phyloP scores from a whole-genome alignment of 306 rosid genomes.

The Sophora flavescens region DNA sequence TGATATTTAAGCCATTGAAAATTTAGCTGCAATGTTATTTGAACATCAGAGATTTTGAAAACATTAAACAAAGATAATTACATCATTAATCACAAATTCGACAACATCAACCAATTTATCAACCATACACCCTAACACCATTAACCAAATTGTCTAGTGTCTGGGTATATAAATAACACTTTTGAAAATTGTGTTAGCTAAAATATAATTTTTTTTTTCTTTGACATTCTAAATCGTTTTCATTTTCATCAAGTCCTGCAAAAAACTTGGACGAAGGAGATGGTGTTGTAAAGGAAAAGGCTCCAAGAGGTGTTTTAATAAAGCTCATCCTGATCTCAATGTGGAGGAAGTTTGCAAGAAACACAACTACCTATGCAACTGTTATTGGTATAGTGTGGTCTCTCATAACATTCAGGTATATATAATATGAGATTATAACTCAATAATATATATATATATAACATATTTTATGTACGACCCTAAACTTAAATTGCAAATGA shows the following conservation, averaged over 20 bases:
- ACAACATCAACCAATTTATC: too few relatives aligned
- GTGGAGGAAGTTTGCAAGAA: slow-evolving; percentile 70
- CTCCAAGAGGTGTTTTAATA: slow-evolving; percentile 65
- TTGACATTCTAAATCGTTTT: neutral
- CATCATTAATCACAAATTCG: too few relatives aligned
- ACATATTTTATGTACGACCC: too few relatives aligned
- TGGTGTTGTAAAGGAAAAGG: slow-evolving; percentile 53
- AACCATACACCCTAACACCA: too few relatives aligned
- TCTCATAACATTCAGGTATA: slow-evolving; percentile 63
- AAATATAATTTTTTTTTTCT: neutral
- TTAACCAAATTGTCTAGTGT: too few relatives aligned
- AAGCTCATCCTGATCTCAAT: slow-evolving; percentile 64
- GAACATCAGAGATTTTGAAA: too few relatives aligned
- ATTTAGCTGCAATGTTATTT: neutral
- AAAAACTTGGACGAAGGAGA: slow-evolving; percentile 43
- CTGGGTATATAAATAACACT: too few relatives aligned
- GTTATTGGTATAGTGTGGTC: slow-evolving; percentile 67
- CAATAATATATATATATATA: too few relatives aligned
- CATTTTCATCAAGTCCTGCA: neutral
- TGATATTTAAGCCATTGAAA: neutral
- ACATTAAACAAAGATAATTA: too few relatives aligned
- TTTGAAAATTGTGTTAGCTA: neutral
- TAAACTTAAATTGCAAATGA: too few relatives aligned
- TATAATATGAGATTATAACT: too few relatives aligned
- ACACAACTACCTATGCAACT: slow-evolving; percentile 69